phyloP scores from a whole-genome alignment of 106 monocot species.

The Cymbidium sinense region DNA sequence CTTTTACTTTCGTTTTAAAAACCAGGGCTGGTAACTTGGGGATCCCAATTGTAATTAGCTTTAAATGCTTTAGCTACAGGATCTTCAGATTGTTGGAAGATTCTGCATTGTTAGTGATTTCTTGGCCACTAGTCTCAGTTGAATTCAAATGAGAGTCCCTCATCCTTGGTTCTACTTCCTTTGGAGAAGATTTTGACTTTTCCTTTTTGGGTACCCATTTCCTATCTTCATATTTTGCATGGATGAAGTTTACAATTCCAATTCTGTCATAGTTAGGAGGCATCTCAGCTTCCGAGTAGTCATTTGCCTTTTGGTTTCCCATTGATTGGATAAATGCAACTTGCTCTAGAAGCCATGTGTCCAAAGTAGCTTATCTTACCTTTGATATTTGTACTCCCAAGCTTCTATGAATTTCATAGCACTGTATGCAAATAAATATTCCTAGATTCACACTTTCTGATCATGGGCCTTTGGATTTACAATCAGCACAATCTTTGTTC shows the following conservation, averaged over 20 bases:
- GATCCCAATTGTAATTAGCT: conserved; percentile 26
- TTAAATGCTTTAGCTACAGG: conserved; percentile 16
- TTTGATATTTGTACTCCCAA: no score
- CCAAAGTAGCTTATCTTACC: conserved; percentile 92
- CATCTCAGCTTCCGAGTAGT: conserved; percentile 94
- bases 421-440: no score
- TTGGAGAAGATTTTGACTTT: conserved; percentile 26
- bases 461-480: conserved; percentile 61
- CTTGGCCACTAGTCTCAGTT: conserved; percentile 20
- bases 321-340: conserved; percentile 94
- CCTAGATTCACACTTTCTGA: no score
- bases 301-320: conserved; percentile 92
- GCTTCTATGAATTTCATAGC: no score
- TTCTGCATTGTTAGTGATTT: conserved; percentile 15
- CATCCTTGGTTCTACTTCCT: conserved; percentile 22
- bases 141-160: conserved; percentile 9
- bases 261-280: conserved; percentile 94
- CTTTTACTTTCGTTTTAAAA: conserved; percentile 26
- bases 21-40: conserved; percentile 38
- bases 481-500: conserved; percentile 63
- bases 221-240: conserved; percentile 98
- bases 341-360: conserved; percentile 99
- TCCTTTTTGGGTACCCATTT: conserved; percentile 73
- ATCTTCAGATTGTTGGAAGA: conserved; percentile 26
- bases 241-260: conserved; percentile 96